These are phyloP conservation scores for Dioszegia hungarica DNA, from an alignment of 768 basidiomycete genomes.

Conservation along the genomic window DNA sequence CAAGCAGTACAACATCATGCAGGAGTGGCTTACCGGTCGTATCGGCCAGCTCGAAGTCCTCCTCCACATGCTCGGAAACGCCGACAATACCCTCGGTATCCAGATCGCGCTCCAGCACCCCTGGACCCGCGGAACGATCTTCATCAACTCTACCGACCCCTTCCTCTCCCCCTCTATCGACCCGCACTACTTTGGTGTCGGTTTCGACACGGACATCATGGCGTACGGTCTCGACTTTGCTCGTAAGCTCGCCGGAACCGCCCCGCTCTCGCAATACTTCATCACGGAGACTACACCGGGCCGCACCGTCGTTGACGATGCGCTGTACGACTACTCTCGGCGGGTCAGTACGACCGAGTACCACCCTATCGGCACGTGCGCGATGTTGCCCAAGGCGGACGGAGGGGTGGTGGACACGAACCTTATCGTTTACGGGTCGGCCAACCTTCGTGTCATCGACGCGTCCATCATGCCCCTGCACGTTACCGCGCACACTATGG, in stretches of 20 bases:
- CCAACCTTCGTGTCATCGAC: slow-evolving; percentile 57
- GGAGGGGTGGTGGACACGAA: slow-evolving; percentile 61
- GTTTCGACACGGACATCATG: slow-evolving; percentile 45
- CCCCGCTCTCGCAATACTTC: slow-evolving; percentile 55
- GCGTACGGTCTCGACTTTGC: slow-evolving; percentile 58
- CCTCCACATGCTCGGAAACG: slow-evolving; percentile 39
- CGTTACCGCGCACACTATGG: slow-evolving; percentile 55
- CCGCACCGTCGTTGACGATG: slow-evolving; percentile 55
- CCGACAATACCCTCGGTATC: slow-evolving; percentile 34
- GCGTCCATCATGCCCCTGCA: slow-evolving; percentile 59
- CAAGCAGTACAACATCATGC: slow-evolving; percentile 42
- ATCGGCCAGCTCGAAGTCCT: slow-evolving; percentile 46
- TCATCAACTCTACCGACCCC: slow-evolving; percentile 59
- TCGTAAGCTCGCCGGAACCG: slow-evolving; percentile 56
- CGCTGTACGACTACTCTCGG: slow-evolving; percentile 52
- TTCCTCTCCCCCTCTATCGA: slow-evolving; percentile 64
- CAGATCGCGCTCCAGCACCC: slow-evolving; percentile 44
- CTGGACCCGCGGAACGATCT: slow-evolving; percentile 57
- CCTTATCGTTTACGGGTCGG: slow-evolving; percentile 59
- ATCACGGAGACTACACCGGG: slow-evolving; percentile 57
- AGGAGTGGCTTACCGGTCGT: slow-evolving; percentile 32
- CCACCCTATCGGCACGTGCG: slow-evolving; percentile 60
- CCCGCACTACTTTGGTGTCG: slow-evolving; percentile 58
- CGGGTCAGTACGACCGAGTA: slow-evolving; percentile 47
- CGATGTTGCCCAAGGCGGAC: slow-evolving; percentile 57